These are phyloP conservation scores for Annulohypoxylon stygium DNA, from an alignment of 495 filamentous ascomycete species.

Conservation along the genomic window DNA sequence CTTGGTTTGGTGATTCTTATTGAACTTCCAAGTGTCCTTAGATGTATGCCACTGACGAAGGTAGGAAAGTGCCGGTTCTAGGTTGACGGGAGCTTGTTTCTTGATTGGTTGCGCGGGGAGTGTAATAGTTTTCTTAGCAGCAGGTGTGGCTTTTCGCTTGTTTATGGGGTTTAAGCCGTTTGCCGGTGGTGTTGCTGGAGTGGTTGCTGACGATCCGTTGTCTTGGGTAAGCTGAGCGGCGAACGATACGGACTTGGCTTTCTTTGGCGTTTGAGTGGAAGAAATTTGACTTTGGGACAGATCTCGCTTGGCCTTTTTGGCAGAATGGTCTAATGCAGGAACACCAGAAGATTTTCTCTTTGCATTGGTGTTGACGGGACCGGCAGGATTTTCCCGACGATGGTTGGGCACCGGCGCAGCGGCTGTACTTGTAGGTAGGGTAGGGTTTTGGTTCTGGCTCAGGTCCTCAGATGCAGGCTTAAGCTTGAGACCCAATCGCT, in stretches of 20 bases:
- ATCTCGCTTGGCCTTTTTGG: conserved; percentile 50
- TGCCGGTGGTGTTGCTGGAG: conserved; percentile 10
- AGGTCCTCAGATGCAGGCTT: conserved; percentile 67
- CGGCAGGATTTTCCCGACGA: conserved; percentile 42
- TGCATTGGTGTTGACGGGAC: conserved; percentile 42
- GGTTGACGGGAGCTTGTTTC: conserved; percentile 55
- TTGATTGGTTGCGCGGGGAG: conserved; percentile 47
- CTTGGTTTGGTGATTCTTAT: conserved; percentile 86
- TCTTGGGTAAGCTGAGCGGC: conserved; percentile 74
- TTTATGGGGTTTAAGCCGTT: conserved; percentile 46
- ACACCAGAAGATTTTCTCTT: conserved; percentile 54
- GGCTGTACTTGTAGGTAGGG: conserved; percentile 44
- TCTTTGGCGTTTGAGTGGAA: conserved; percentile 53
- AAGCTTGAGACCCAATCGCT: conserved; percentile 80
- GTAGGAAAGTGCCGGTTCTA: conserved; percentile 77
- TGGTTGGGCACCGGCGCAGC: conserved; percentile 50
- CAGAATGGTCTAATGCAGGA: conserved; percentile 52
- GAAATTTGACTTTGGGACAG: conserved; percentile 39
- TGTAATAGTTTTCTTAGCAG: conserved; percentile 50
- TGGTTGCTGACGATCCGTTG: conserved; percentile 49
- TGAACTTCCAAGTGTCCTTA: conserved; percentile 86
- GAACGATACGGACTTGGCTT: conserved; percentile 82
- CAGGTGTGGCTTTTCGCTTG: conserved; percentile 49
- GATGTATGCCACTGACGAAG: conserved; percentile 76
- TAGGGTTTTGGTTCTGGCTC: conserved; percentile 48